Base-by-base conservation (phyloP, 2,329 filamentous ascomycete species). In the Aquanectria penicillioides region DNA sequence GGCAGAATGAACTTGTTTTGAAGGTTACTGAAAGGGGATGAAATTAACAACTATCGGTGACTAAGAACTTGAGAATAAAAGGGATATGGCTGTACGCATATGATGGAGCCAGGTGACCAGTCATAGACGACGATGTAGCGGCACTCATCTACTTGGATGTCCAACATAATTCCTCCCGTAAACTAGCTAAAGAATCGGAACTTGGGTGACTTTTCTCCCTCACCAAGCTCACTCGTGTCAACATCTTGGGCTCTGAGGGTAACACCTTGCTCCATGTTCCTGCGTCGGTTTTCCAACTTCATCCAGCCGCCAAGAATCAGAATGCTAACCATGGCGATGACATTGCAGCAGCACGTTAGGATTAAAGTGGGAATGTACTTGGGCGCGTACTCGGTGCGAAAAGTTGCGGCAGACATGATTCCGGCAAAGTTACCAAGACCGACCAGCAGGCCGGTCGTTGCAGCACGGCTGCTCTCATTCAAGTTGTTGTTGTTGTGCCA, bases 401-500 rank as follows among this genome's bases (percentile, higher is more conserved):
- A 84, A 0, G 78, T 83, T 1, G 74, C 77, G 5, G 71, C 73
- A 1, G 65, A 75, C 15, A 83, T 47, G 13, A 83, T 77, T 0
- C 81, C 81, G 0, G 75, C 79, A 4, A 83, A 60, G 57, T 84
- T 84, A 0, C 79, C 80, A 6, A 84, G 63, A 0, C 78, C 81
- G 6, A 81, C 80, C 2, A 80, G 70, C 13, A 83, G 66, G 0
- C 77, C 81, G 2, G 79, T 83, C 9, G 77, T 80, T 0, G 80
- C 79, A 6, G 80, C 81, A 0, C 81, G 76, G 0, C 60, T 64
- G 12, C 66, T 82, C 69, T 85, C 81, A 25, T 80, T 76, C 5
- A 81, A 68, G 38, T 81, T 82, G 63, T 84, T 84, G 61, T 83
- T 84, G 51, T 83, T 83, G 56, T 83, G 75, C 81, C 82, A 82